Base-by-base conservation (phyloP, 1,139 yeast genomes). In the Suhomyces kunorum region DNA sequence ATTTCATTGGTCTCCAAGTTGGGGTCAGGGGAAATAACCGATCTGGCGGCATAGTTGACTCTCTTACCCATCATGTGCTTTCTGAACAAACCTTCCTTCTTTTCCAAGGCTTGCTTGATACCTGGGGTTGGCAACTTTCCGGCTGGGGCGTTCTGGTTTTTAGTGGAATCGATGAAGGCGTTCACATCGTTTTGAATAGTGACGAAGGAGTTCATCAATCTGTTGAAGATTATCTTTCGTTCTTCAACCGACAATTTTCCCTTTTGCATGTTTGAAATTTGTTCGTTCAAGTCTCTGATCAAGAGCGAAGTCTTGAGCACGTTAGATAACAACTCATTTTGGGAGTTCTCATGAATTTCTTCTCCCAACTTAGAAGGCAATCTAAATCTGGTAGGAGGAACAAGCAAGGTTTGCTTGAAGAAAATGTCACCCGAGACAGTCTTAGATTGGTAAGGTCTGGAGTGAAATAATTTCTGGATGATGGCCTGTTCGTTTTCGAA, bases 21-120 rank as follows among this genome's bases (percentile, higher is more conserved):
- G 43, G 99, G 99, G 70, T 94, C 99, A 4, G 98, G 98, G 6
- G 98, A 90, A 68, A 94, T 94, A 55, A 94, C 99, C 11, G 98
- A 90, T 66, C 99, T 87, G 37, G 98, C 98, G 45, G 98, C 98
- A 58, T 87, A 90, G 63, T 94, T 94, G 45, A 94, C 99, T 73
- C 99, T 88, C 75, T 94, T 94, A 64, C 99, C 99, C 98, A 94
- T 94, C 98, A 94, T 92, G 59, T 94, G 96, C 64, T 90, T 92
- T 74, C 99, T 83, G 74, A 92, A 92, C 53, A 92, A 76, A 63
- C 99, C 99, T 69, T 94, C 98, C 64, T 94, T 94, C 83, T 94
- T 92, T 69, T 94, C 99, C 58, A 94, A 74, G 4, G 96, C 96
- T 73, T 94, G 98, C 64, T 94, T 92, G 55, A 94, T 81, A 71